These are phyloP conservation scores for Colletotrichum tofieldiae DNA, from an alignment of 2,329 filamentous ascomycete species.

Conservation along the genomic window DNA sequence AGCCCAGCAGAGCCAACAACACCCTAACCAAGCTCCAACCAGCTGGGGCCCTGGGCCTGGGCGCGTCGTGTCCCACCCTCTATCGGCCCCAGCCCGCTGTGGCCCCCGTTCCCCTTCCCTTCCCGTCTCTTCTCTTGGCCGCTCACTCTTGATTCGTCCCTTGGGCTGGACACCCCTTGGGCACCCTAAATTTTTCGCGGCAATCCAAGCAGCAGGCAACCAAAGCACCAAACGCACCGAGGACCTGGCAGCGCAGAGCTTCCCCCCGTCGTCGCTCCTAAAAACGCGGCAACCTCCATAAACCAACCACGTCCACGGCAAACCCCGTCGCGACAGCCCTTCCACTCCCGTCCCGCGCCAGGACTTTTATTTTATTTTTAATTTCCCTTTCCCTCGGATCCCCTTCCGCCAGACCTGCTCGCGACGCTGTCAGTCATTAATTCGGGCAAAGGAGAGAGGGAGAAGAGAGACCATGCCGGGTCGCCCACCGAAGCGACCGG, in stretches of 20 bases:
- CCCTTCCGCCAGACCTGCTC: not conserved
- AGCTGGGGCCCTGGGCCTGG: too few relatives aligned
- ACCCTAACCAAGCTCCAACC: not conserved
- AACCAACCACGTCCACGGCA: constrained; percentile 19
- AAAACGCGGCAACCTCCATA: constrained; percentile 40
- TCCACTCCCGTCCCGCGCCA: not conserved
- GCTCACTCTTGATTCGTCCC: not conserved
- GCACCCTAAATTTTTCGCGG: not conserved
- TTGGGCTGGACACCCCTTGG: not conserved
- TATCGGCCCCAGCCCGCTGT: too few relatives aligned
- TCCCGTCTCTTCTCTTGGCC: not conserved
- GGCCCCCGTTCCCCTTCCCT: not conserved
- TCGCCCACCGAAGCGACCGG: constrained; percentile 62
- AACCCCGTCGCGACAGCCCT: constrained; percentile 36
- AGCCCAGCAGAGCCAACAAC: not conserved
- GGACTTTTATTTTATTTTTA: not conserved
- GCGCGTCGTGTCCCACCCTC: too few relatives aligned
- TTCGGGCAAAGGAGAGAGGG: too few relatives aligned
- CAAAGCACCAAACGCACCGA: not conserved
- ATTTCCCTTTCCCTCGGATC: not conserved
- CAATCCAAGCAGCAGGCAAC: not conserved
- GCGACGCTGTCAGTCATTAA: not conserved
- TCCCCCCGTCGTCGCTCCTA: not conserved
- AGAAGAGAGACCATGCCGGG: constrained; percentile 48
- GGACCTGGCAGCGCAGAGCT: constrained; percentile 5